Percentiles rank a stretch among this genome's conserved stretches.
phyloP scores from a whole-genome alignment of 345 rosid species.

The Dimocarpus longan region DNA sequence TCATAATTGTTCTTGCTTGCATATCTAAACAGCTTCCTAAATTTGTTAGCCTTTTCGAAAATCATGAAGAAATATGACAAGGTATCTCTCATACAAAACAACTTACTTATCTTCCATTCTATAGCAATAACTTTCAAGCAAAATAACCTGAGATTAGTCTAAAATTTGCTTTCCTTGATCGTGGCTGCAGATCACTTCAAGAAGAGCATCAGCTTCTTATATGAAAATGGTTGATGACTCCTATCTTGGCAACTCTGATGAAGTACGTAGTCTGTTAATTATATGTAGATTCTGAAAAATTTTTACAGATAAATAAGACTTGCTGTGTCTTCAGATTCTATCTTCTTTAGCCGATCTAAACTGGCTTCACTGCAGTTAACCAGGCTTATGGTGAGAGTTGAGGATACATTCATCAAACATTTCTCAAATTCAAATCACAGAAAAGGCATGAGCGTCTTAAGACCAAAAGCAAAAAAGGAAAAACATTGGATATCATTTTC shows the following conservation, averaged over 20 bases:
- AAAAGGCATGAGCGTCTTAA: conserved; percentile 1
- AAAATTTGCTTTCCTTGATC: neutral
- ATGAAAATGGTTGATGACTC: conserved; percentile 47
- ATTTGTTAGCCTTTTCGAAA: conserved; percentile 30
- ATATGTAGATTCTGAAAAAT: too few species aligned
- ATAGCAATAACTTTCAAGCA: neutral
- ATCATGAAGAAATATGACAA: conserved; percentile 49
- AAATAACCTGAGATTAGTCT: neutral
- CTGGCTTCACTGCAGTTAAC: neutral
- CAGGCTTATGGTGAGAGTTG: conserved; percentile 5
- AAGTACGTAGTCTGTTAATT: neutral
- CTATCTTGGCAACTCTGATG: conserved; percentile 33
- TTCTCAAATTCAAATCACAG: conserved; percentile 1
- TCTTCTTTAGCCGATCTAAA: neutral
- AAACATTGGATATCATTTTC: conserved; percentile 3
- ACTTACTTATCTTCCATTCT: neutral
- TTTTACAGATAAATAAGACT: neutral
- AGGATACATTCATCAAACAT: conserved; percentile 14
- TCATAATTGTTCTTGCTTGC: neutral
- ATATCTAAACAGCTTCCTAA: conserved; percentile 36
- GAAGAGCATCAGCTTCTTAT: conserved; percentile 37
- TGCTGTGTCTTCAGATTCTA: neutral
- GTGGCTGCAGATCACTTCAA: conserved; percentile 35
- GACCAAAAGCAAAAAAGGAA: neutral
- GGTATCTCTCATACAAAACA: conserved; percentile 24